Percentiles rank a stretch among this genome's conserved stretches.
phyloP scores from a whole-genome alignment of 2,329 filamentous ascomycete genomes.

The Penicillium palitans region DNA sequence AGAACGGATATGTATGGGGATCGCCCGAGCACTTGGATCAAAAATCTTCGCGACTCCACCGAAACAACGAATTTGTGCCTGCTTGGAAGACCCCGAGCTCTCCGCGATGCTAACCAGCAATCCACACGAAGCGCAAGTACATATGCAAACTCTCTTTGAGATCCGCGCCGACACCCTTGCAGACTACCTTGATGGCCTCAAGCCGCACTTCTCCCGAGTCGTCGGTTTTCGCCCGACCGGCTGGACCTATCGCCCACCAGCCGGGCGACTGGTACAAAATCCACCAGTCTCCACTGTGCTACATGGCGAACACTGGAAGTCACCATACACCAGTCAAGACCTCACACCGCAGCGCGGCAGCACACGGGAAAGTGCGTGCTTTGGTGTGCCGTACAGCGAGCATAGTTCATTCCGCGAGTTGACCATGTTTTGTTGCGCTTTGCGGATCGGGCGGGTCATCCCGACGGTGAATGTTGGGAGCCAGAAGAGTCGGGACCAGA shows the following conservation, averaged over 20 bases:
- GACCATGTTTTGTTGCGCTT: constrained; percentile 84
- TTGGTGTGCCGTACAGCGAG: constrained; percentile 93
- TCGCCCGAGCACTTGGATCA: constrained; percentile 78
- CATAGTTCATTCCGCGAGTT: constrained; percentile 94
- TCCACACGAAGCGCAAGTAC: constrained; percentile 84
- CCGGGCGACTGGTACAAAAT: constrained; percentile 61
- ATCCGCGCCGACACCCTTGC: constrained; percentile 86
- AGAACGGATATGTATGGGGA: constrained; percentile 90
- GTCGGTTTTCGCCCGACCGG: constrained; percentile 91
- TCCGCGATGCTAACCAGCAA: constrained; percentile 73
- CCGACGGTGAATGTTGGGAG: constrained; percentile 88
- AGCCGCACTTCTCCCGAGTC: constrained; percentile 78
- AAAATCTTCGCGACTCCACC: constrained; percentile 85
- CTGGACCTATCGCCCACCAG: constrained; percentile 84
- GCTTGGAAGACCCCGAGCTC: constrained; percentile 83
- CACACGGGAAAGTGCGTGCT: constrained; percentile 78
- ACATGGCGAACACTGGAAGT: constrained; percentile 71
- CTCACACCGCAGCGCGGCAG: constrained; percentile 80
- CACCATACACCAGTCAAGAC: constrained; percentile 68
- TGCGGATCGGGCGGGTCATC: constrained; percentile 85
- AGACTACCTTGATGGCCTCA: constrained; percentile 80
- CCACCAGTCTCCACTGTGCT: constrained; percentile 66
- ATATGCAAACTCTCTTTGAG: constrained; percentile 96
- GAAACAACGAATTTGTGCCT: constrained; percentile 81
- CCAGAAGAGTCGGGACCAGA: constrained; percentile 62